Base-by-base conservation (phyloP, 2,329 filamentous ascomycete genomes). In the Penicillium sp. region DNA sequence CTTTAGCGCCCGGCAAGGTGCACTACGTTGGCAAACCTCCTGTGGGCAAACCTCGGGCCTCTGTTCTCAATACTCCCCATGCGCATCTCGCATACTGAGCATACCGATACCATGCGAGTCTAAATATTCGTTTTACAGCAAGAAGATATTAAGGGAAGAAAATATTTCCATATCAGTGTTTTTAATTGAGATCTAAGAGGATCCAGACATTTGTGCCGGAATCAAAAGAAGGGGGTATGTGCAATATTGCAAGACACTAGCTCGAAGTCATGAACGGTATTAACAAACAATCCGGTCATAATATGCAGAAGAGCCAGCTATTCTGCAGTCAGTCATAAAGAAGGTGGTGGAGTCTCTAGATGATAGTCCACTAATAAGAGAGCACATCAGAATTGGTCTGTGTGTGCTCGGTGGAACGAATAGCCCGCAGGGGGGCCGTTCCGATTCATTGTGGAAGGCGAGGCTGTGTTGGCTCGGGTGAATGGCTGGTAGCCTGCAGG, bases 261-360 rank as follows among this genome's bases (percentile, higher is more conserved):
- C 48, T 63, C 57, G 45, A 42, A 55, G 49, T 61, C 55, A 48
- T 61, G 53, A 61, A 54, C 44, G 46, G 53, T 56, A 55, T 61
- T 23, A 56, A 59, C 40, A 53, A 50, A 49, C 50, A 42, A 50
- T 55, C 55, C 49, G 47, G 56, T 67, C 67, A 64, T 71, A 48
- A 64, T 35, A 35, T 57, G 56, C 61, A 67, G 62, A 52, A 64
- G 42, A 60, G 50, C 67, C 68, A 63, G 69, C 67, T 69, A 55
- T 61, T 64, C 62, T 56, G 53, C 53, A 49, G 18, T 55, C 46
- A 27, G 47, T 69, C 61, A 49, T 66, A 60, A 64, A 27, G 54
- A 48, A 37, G 53, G 35, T 54, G 43, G 25, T 48, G 49, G 12
- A 35, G 8, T 37, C 20, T 22, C 29, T 25, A 2, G 51, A 51